Conservation (phyloP, 1,284 basidiomycete genomes). For the Naganishia sp. region DNA sequence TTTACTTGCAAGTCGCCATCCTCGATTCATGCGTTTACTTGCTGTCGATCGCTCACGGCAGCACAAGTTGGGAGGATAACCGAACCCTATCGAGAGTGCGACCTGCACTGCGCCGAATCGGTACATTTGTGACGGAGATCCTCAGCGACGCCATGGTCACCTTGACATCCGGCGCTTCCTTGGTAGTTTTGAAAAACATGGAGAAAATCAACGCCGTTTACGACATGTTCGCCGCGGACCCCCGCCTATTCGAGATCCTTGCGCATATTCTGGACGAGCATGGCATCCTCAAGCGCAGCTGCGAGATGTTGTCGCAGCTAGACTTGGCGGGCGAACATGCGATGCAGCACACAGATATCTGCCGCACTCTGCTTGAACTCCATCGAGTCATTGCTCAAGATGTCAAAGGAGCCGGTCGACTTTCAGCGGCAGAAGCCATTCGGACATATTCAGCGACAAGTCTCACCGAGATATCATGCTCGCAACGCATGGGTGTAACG, state of each 20-base stretch:
- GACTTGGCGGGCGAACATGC: slow-evolving; percentile 2
- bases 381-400: slow-evolving; percentile 28
- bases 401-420: slow-evolving; percentile 21
- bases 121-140: slow-evolving; percentile 16
- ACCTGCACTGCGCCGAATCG: slow-evolving; percentile 18
- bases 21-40: slow-evolving; percentile 27
- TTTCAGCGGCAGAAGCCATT: slow-evolving; percentile 23
- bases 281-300: slow-evolving; percentile 29
- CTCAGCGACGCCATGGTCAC: slow-evolving; percentile 25
- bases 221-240: slow-evolving; percentile 16
- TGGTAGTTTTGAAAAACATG: slow-evolving; percentile 13
- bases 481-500: not conserved
- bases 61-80: slow-evolving; percentile 4
- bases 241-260: slow-evolving; percentile 2
- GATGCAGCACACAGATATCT: slow-evolving; percentile 10
- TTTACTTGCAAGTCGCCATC: slow-evolving; percentile 19
- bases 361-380: slow-evolving; percentile 19
- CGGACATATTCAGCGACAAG: slow-evolving; percentile 20
- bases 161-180: slow-evolving; percentile 4
- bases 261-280: slow-evolving; percentile 20
- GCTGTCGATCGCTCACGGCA: slow-evolving; percentile 19
- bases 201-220: slow-evolving; percentile 22
- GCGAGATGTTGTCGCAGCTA: slow-evolving; percentile 25
- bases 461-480: slow-evolving; percentile 13
- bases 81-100: not conserved